Percentiles rank a stretch among this genome's conserved stretches.
Conservation (phyloP, 257 asterid genomes). For the Linaria vulgaris region DNA sequence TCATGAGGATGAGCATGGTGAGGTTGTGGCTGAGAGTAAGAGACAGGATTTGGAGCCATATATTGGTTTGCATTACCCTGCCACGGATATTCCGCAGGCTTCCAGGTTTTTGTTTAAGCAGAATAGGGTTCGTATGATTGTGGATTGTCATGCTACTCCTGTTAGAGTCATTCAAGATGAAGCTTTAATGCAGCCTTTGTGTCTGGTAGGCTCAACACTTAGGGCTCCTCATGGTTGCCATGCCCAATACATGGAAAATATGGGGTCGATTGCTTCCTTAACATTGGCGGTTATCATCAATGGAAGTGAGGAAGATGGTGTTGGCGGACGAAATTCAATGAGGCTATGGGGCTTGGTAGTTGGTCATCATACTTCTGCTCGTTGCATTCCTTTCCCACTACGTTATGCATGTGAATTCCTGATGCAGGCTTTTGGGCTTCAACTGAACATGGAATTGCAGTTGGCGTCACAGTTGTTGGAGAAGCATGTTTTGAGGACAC, state of each 20-base stretch:
- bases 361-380: slow-evolving; percentile 77
- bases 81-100: slow-evolving; percentile 69
- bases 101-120: slow-evolving; percentile 63
- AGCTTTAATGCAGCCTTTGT: slow-evolving; percentile 59
- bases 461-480: slow-evolving; percentile 65
- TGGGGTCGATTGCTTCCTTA: slow-evolving; percentile 65
- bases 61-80: slow-evolving; percentile 60
- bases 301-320: slow-evolving; percentile 53
- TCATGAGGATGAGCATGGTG: slow-evolving; percentile 82
- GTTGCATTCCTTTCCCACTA: slow-evolving; percentile 71
- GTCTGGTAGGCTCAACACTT: slow-evolving; percentile 63
- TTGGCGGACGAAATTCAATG: slow-evolving; percentile 59
- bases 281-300: slow-evolving; percentile 54
- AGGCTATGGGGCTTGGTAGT: slow-evolving; percentile 90
- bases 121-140: slow-evolving; percentile 68
- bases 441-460: slow-evolving; percentile 80
- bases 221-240: slow-evolving; percentile 70
- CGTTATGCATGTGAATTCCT: slow-evolving; percentile 87
- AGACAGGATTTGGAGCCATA: slow-evolving; percentile 59
- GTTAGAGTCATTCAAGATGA: slow-evolving; percentile 55
- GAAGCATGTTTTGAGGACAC: slow-evolving; percentile 75
- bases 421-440: slow-evolving; percentile 91
- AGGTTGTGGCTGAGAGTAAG: slow-evolving; percentile 64
- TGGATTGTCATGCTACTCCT: slow-evolving; percentile 48
- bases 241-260: slow-evolving; percentile 64